phyloP scores from a whole-genome alignment of 176 grass and related monocot genomes.

The Secale cereale region DNA sequence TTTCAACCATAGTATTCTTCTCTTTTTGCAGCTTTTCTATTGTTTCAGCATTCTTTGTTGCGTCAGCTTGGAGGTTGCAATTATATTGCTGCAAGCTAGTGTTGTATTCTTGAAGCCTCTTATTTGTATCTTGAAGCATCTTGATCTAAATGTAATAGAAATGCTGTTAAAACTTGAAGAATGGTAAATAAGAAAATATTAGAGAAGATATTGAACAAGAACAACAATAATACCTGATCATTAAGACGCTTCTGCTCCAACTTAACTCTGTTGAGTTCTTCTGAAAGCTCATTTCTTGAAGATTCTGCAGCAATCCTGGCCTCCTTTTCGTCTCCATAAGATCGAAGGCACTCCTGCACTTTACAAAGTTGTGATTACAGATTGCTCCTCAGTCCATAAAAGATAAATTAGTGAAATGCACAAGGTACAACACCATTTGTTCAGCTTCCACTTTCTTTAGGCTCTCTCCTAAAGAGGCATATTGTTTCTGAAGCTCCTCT shows the following conservation, averaged over 20 bases:
- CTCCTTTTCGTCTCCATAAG: slow-evolving; percentile 45
- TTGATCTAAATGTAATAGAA: slow-evolving; percentile 45
- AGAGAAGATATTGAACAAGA: not conserved
- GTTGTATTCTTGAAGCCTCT: slow-evolving; percentile 82
- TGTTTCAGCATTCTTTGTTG: slow-evolving; percentile 49
- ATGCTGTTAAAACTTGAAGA: not conserved
- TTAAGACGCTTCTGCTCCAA: slow-evolving; percentile 50
- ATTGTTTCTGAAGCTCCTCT: slow-evolving; percentile 47
- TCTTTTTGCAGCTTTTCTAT: slow-evolving; percentile 73
- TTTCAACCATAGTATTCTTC: slow-evolving; percentile 86
- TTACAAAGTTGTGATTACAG: not conserved
- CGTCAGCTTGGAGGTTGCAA: slow-evolving; percentile 76
- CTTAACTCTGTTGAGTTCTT: slow-evolving; percentile 38
- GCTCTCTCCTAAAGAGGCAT: slow-evolving; percentile 37
- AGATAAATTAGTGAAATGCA: not conserved
- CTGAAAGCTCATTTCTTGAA: slow-evolving; percentile 29
- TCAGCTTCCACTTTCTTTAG: slow-evolving; percentile 49
- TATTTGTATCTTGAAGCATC: slow-evolving; percentile 80
- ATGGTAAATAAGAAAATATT: not conserved
- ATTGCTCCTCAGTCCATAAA: not conserved
- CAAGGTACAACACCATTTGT: slow-evolving; percentile 35
- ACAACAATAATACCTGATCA: slow-evolving; percentile 42
- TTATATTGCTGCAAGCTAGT: slow-evolving; percentile 93
- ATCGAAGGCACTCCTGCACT: slow-evolving; percentile 30
- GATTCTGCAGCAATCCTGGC: slow-evolving; percentile 29